phyloP scores from a whole-genome alignment of 192 early-diverging fungal species.

The Paraglomus brasilianum region DNA sequence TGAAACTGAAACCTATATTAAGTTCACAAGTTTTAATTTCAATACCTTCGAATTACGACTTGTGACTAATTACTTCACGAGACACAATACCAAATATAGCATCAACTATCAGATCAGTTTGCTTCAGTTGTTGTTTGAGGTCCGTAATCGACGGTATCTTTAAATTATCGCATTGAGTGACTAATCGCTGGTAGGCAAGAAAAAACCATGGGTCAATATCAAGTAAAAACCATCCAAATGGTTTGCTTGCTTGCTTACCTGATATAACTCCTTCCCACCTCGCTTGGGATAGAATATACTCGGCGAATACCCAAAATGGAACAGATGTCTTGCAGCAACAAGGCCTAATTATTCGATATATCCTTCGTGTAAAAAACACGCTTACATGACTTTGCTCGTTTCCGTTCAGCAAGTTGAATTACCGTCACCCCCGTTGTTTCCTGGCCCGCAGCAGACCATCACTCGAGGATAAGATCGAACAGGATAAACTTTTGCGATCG shows the following conservation, averaged over 20 bases:
- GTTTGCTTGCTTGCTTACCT: conserved; percentile 35
- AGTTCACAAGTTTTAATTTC: neutral
- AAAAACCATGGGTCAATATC: neutral
- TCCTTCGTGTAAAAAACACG: conserved; percentile 2
- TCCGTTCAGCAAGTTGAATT: neutral
- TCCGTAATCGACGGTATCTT: conserved; percentile 60
- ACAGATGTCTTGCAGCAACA: conserved; percentile 89
- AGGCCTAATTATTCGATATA: conserved; percentile 51
- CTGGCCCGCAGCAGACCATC: conserved; percentile 76
- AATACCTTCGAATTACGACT: neutral
- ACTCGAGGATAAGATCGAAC: conserved; percentile 49
- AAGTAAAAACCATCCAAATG: neutral
- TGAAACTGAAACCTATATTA: conserved; percentile 78
- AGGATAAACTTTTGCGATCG: conserved; percentile 70
- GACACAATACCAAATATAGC: conserved; percentile 76
- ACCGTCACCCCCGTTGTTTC: conserved; percentile 98
- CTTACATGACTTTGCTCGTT: too few relatives aligned
- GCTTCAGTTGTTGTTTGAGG: conserved; percentile 35
- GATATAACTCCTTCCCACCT: conserved; percentile 70
- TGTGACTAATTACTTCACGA: neutral
- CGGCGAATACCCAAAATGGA: conserved; percentile 85
- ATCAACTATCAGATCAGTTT: conserved; percentile 76
- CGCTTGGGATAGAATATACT: conserved; percentile 81
- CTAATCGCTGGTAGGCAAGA: conserved; percentile 48
- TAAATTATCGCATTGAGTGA: conserved; percentile 70